A percentile compares a stretch with the other conserved stretches of the same genome.
phyloP scores from a whole-genome alignment of 495 filamentous ascomycete genomes.

The Penicillium mononematosum region DNA sequence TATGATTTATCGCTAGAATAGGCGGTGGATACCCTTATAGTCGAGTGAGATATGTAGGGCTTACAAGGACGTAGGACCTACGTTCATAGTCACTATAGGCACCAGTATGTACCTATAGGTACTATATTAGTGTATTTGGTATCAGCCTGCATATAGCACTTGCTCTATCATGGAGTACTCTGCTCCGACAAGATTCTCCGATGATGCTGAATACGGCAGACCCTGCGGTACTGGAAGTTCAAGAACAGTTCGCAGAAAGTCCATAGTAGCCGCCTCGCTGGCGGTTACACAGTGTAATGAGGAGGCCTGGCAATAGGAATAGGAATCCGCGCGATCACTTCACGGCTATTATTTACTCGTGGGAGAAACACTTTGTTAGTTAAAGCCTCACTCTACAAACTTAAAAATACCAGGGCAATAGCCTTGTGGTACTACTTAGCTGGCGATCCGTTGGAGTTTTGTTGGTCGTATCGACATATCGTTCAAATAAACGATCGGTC shows the following conservation, averaged over 20 bases:
- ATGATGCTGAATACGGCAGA: slow-evolving; percentile 29
- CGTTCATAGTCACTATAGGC: no score
- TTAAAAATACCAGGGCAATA: slow-evolving; percentile 27
- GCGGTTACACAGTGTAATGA: slow-evolving; percentile 38
- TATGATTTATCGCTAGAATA: background rate
- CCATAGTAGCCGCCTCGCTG: slow-evolving; percentile 48
- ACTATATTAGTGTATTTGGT: no score
- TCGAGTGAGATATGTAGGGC: no score
- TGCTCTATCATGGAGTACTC: slow-evolving; percentile 43
- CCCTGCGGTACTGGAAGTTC: slow-evolving; percentile 34
- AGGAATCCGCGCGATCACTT: slow-evolving; percentile 40
- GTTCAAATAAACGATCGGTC: slow-evolving; percentile 24
- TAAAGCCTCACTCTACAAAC: slow-evolving; percentile 39
- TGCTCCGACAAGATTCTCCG: slow-evolving; percentile 34
- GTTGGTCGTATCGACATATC: slow-evolving; percentile 32
- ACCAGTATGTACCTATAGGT: background rate
- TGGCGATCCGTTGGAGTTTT: slow-evolving; percentile 34
- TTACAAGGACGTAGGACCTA: no score
- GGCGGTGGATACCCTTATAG: background rate
- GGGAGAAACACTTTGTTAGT: slow-evolving; percentile 35
- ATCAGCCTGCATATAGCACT: slow-evolving; percentile 6
- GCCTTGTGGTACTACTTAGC: slow-evolving; percentile 29
- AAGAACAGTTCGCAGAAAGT: slow-evolving; percentile 30
- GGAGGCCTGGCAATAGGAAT: slow-evolving; percentile 35
- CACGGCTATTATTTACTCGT: slow-evolving; percentile 27